These are phyloP conservation scores for Brasilioporus rufonigricans DNA, from an alignment of 768 basidiomycete species.

Conservation along the genomic window DNA sequence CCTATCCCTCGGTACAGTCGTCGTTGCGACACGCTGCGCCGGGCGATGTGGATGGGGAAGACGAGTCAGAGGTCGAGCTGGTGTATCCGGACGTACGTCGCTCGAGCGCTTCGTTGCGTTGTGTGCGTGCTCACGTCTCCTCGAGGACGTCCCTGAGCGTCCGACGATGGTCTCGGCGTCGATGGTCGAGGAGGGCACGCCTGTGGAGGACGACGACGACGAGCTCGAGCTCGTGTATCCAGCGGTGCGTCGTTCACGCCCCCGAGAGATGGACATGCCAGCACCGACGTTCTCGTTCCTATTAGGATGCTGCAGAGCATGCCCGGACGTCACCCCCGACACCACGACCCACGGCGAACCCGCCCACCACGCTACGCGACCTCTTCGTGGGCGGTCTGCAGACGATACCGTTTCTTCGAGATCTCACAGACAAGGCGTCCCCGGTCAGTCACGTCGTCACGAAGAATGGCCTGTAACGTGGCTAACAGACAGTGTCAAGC, in stretches of 20 bases:
- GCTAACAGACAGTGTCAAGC: no score
- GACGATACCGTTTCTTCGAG: no score
- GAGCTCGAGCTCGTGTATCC: slow-evolving; percentile 20
- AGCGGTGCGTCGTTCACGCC: neutral
- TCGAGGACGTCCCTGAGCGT: slow-evolving; percentile 3
- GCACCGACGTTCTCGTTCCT: neutral
- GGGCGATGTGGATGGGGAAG: neutral
- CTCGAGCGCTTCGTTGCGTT: neutral
- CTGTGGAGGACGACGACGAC: neutral
- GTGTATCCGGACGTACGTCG: slow-evolving; percentile 25
- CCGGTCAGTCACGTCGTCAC: no score
- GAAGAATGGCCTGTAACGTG: no score
- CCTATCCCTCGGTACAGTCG: no score
- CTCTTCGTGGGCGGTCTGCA: neutral
- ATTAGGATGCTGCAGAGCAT: slow-evolving; percentile 8
- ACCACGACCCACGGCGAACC: neutral
- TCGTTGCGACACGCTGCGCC: no score
- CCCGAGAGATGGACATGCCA: no score
- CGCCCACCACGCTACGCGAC: neutral
- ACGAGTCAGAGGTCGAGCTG: slow-evolving; percentile 15
- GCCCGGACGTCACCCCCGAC: neutral
- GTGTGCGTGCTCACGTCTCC: neutral
- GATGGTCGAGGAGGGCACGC: no score
- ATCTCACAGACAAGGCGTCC: no score
- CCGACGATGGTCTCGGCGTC: neutral